phyloP scores from a whole-genome alignment of 140 eudicot genomes.

The Senecio squalidus region DNA sequence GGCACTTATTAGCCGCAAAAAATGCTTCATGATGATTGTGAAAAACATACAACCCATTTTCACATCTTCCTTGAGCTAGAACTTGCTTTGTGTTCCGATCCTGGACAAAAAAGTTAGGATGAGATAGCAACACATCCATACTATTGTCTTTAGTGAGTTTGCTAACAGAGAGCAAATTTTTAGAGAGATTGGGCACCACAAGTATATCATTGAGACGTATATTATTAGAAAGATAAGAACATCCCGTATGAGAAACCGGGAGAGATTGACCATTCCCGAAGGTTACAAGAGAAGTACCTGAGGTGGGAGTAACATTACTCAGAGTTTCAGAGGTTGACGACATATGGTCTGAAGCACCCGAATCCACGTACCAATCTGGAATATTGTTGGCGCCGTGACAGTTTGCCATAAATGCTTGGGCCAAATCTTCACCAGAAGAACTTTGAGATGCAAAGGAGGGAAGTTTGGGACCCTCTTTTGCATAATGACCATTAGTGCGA shows the following conservation, averaged over 20 bases:
- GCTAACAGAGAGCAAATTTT: not conserved
- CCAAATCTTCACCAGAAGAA: not conserved
- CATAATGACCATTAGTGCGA: not conserved
- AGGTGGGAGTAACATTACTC: not conserved
- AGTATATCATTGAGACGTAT: not conserved
- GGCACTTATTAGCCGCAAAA: no score
- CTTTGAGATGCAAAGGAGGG: not conserved
- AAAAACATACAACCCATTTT: not conserved
- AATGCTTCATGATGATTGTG: no score
- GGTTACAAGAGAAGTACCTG: not conserved
- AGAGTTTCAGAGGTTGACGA: not conserved
- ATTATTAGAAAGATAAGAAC: not conserved
- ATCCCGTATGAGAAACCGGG: not conserved
- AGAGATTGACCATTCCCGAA: not conserved
- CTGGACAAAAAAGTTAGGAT: not conserved
- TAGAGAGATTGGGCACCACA: conserved; percentile 8
- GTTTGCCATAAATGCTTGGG: not conserved
- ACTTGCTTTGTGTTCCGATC: not conserved
- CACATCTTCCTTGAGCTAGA: no score
- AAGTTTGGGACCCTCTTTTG: not conserved
- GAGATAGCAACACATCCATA: not conserved
- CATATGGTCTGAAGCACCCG: conserved; percentile 1
- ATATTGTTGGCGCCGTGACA: not conserved
- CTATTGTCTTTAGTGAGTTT: not conserved
- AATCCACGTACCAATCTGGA: not conserved